These are phyloP conservation scores for Leccinellum albellum DNA, from an alignment of 768 basidiomycete genomes.

Conservation along the genomic window DNA sequence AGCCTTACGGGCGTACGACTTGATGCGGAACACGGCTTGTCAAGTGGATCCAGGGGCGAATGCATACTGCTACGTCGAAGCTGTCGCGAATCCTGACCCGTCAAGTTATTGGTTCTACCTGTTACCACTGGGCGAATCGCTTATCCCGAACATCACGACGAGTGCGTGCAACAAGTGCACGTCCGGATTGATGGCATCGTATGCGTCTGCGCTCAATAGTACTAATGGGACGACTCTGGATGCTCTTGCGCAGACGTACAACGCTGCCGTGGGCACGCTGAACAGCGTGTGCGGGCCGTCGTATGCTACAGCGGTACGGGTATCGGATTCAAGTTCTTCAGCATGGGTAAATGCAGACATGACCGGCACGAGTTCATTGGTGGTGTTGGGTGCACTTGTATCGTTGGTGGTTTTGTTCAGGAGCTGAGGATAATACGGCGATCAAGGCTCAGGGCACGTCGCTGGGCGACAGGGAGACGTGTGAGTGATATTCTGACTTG, in stretches of 20 bases:
- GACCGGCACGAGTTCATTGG: conserved; percentile 4
- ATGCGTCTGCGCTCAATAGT: conserved; percentile 42
- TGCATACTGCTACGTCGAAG: conserved; percentile 72
- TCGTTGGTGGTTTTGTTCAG: conserved; percentile 8
- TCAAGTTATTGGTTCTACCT: conserved; percentile 72
- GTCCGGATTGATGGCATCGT: conserved; percentile 53
- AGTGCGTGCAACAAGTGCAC: conserved; percentile 66
- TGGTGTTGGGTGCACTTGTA: conserved; percentile 11
- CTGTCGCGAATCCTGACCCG: conserved; percentile 52
- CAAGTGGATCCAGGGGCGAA: conserved; percentile 51
- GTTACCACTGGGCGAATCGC: conserved; percentile 54
- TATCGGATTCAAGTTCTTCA: conserved; percentile 12
- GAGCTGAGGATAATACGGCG: conserved; percentile 7
- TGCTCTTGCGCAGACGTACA: conserved; percentile 48
- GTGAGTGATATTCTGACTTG: background rate
- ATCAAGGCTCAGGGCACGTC: background rate
- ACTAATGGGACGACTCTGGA: conserved; percentile 29
- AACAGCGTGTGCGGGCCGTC: conserved; percentile 47
- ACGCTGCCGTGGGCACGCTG: conserved; percentile 42
- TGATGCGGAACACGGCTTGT: conserved; percentile 65
- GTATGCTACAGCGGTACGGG: conserved; percentile 35
- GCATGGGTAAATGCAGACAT: conserved; percentile 7
- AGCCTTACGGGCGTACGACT: conserved; percentile 60
- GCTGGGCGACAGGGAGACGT: background rate
- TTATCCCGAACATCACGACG: conserved; percentile 44